Evolutionary conservation across 441 rosid species (phyloP), one percentile per base, ranked within the genome.

Genomic region (Pelargonium myrrhifolium): DNA sequence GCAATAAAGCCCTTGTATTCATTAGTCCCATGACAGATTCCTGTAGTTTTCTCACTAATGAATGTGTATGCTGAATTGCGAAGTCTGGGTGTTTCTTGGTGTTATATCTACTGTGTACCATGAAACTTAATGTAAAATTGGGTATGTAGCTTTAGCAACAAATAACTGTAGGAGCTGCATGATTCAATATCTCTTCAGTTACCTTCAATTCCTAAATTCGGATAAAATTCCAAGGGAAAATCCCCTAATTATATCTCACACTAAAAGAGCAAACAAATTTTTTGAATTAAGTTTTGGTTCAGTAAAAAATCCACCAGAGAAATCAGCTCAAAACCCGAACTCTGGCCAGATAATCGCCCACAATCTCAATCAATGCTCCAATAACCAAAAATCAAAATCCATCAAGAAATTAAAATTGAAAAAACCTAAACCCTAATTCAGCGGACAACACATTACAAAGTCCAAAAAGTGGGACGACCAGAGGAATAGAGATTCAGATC

Each of bases 381-480:
- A 40, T 49, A 10, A 40, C 7, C 40, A 53, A 53, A 53, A 10
- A 40, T 3, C n/a, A 53, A 53, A 53, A 53, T 9, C 59, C 59
- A 18, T 15, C 18, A 14, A n/a, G 18, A n/a, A 21, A 0, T n/a
- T 15, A 64, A 17, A 53, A 28, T 10, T 20, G 9, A 15, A 64
- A 43, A 9, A 31, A n/a, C 14, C 15, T 0, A 3, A 51, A 17
- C 12, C 28, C 37, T 14, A 60, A 60, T 53, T 17, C 11, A 28
- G n/a, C 15, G 35, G 58, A 0, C 31, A 40, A 11, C 63, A 51
- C 3, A n/a, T 43, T 51, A 12, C 49, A 64, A 64, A 62, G 20
- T 42, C 71, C 68, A 20, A 24, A 73, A 62, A 60, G 63, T 22
- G 56, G 31, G 40, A 63, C 61, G 21, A 51, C 9, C 59, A 21